Base-by-base conservation (phyloP, 805 yeast species). In the Wickerhamomyces mucosus region DNA sequence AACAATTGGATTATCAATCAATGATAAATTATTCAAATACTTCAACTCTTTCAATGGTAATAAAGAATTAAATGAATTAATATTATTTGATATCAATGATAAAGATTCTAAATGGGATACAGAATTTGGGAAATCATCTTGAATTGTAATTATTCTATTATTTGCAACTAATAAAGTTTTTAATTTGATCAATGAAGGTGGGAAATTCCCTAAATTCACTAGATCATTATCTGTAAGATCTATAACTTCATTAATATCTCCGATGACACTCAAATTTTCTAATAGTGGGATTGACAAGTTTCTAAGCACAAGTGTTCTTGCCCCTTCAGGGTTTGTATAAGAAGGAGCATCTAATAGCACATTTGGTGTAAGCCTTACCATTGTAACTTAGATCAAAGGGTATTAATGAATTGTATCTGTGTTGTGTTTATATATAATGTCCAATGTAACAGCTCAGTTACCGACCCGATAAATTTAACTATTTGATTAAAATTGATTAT, bases 221-320 rank as follows among this genome's bases (percentile, higher is more conserved):
- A 89, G 56, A 21, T 72, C 78, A 54, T 89, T 89, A 46, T 79
- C 77, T 1, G 89, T 72, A 20, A 89, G 49, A 51, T 89, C 96
- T 3, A 89, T 55, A 12, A 66, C 72, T 37, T 66, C 77, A 21
- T 39, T 33, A 25, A 46, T 58, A 50, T 65, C 72, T 33, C 47
- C 51, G 1, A 64, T 47, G 4, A 52, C 56, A 2, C 63, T 63
- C 3, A 72, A 43, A 32, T 62, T 61, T 34, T 68, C 76, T 10
- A 73, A 46, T 4, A 55, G 45, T 0, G 72, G 56, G 4, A 69
- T 53, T 23, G 59, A 55, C 9, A 61, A 42, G 11, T 59, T 53
- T 14, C 74, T 52, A 4, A 65, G 53, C 29, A 59, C 56, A 27
- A 75, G 41, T 39, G 59, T 54, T 32, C 66, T 37, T 38, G 67